Base-by-base conservation (phyloP, 2,329 filamentous ascomycete genomes). In the Fusarium drepaniforme region DNA sequence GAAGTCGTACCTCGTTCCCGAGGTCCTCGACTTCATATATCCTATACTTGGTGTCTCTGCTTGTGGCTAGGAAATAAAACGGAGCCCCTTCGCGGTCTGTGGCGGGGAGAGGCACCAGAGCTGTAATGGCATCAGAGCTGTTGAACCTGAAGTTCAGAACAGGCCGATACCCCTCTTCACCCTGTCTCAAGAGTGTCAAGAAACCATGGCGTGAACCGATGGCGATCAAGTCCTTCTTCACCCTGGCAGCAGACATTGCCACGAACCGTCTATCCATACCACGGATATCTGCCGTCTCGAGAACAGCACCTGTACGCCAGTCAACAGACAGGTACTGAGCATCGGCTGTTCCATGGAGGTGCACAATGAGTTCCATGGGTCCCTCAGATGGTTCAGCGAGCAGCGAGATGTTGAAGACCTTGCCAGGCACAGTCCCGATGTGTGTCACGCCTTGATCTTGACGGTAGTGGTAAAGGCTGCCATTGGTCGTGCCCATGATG, bases 11-110 rank as follows among this genome's bases (percentile, higher is more conserved):
- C 23, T 68, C 67, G 1, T 76, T 71, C 1, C 75, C 68, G 4
- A 72, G 63, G 7, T 75, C 40, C 40, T 80, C 64, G 63, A 88
- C 78, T 35, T 86, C 81, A 78, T 88, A 94, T 59, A 96, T 90
- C 44, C 93, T 90, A 76, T 93, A 95, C 60, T 87, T 90, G 3
- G 95, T 94, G 81, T 98, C 93, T 64, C 95, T 90, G 44, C 93
- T 93, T 5, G 93, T 94, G 0, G 93, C 92, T 16, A 96, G 83
- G 49, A 97, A 87, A 67, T 90, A 87, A 30, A 61, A 75, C 15
- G 71, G 64, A n/a, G 74, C 70, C 37, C 77, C 61, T 0, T 66
- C 35, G 35, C 46, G 60, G 23, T 59, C 51, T 65, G 77, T 74
- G 13, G 77, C 71, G 0, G 85, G 84, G 1, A 90, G 83, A 12